Evolutionary conservation across 2,329 filamentous ascomycete species (phyloP).

Genomic region (Xylaria sp.): DNA sequence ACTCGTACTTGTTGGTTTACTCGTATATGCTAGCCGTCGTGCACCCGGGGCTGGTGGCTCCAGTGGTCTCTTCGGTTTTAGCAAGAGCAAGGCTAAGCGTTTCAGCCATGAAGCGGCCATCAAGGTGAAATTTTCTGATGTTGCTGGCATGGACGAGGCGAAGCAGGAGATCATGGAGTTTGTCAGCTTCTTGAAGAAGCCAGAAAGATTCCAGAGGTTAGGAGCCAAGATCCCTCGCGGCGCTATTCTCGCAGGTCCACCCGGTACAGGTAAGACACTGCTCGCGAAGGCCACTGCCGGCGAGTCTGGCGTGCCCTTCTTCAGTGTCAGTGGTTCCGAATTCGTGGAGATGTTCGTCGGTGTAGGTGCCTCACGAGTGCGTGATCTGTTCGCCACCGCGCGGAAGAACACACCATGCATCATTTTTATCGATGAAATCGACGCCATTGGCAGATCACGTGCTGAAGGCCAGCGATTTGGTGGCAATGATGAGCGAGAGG

Average conservation of each 20-base stretch:
- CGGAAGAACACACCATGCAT: constrained; percentile 97
- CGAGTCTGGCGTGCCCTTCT: constrained; percentile 96
- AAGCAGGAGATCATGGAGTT: constrained; percentile 99
- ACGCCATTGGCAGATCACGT: constrained; percentile 92
- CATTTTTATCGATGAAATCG: constrained; percentile 99
- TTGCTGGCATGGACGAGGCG: constrained; percentile 97
- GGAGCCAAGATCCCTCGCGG: constrained; percentile 98
- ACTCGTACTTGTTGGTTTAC: constrained; percentile 79
- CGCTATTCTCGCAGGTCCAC: constrained; percentile 95
- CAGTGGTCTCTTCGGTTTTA: constrained; percentile 91
- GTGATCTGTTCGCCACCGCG: constrained; percentile 92
- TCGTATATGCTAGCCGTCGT: constrained; percentile 79
- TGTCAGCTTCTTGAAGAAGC: constrained; percentile 94
- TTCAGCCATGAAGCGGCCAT: constrained; percentile 97
- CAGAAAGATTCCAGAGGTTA: constrained; percentile 88
- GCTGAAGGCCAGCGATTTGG: constrained; percentile 78
- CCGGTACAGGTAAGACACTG: constrained; percentile 97
- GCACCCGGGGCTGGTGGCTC: constrained; percentile 68
- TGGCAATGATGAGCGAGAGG: constrained; percentile 96
- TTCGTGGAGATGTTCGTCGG: constrained; percentile 99
- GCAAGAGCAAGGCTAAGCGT: constrained; percentile 92
- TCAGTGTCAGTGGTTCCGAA: constrained; percentile 96
- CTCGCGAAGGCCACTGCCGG: constrained; percentile 97
- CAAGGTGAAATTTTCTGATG: constrained; percentile 96
- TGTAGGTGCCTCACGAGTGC: constrained; percentile 93